Conservation (phyloP, 148 eudicot genomes). For the Persicaria maculosa region DNA sequence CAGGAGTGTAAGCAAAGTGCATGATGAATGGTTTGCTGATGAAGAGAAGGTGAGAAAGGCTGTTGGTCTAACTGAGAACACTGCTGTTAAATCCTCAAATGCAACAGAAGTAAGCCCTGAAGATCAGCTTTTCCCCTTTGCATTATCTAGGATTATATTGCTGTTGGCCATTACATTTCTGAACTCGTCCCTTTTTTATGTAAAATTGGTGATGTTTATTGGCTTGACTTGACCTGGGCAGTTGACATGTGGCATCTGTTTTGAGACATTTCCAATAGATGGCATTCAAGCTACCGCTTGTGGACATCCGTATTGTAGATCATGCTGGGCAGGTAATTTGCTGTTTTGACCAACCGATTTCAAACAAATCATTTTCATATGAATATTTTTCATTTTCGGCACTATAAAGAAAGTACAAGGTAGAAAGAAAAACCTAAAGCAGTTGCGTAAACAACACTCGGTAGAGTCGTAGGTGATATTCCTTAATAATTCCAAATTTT, state of each 20-base stretch:
- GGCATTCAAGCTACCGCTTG: slow-evolving; percentile 64
- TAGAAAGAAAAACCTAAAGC: background rate
- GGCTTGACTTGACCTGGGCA: slow-evolving; percentile 17
- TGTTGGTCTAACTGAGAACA: slow-evolving; percentile 61
- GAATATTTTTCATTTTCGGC: background rate
- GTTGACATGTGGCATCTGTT: slow-evolving; percentile 85
- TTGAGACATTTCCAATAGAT: slow-evolving; percentile 49
- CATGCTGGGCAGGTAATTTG: slow-evolving; percentile 67
- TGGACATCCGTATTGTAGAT: slow-evolving; percentile 72
- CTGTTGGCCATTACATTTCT: slow-evolving; percentile 6
- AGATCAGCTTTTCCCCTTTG: background rate
- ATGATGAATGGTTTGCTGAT: slow-evolving; percentile 93
- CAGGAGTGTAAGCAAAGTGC: slow-evolving; percentile 85
- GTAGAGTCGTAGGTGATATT: background rate
- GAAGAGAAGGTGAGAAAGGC: slow-evolving; percentile 67
- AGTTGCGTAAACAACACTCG: background rate
- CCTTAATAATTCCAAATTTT: background rate
- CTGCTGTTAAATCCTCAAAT: slow-evolving; percentile 32
- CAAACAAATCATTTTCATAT: background rate
- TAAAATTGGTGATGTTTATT: background rate
- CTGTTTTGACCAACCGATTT: background rate
- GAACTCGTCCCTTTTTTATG: background rate
- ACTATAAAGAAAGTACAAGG: background rate
- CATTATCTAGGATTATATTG: background rate
- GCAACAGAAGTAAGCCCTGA: slow-evolving; percentile 41